Percentiles rank a stretch among this genome's conserved stretches.
Evolutionary conservation across 164 flowering plant genomes (phyloP).

Genomic region (grape (Vitis vinifera)): ASM3070453v1 NC_081809.1:22191001-22191500

Average conservation of each 20-base stretch:
- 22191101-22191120: slow-evolving; percentile 52
- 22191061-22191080: slow-evolving; percentile 13
- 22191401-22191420: slow-evolving; percentile 42
- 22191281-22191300: too few relatives aligned
- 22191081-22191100: slow-evolving; percentile 53
- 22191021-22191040: slow-evolving; percentile 55
- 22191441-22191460: slow-evolving; percentile 59
- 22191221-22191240: not conserved
- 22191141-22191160: slow-evolving; percentile 40
- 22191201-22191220: too few relatives aligned
- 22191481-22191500: not conserved
- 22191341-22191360: slow-evolving; percentile 47
- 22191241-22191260: not conserved
- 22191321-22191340: not conserved
- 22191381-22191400: slow-evolving; percentile 54
- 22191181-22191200: not conserved
- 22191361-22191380: slow-evolving; percentile 62
- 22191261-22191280: too few relatives aligned
- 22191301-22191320: too few relatives aligned
- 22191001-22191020: slow-evolving; percentile 22
- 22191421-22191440: slow-evolving; percentile 48
- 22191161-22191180: slow-evolving; percentile 1
- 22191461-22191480: slow-evolving; percentile 14
- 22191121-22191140: slow-evolving; percentile 77
- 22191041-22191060: slow-evolving; percentile 25